Evolutionary conservation across 2,329 filamentous ascomycete species (phyloP).

Genomic region (Fonsecaea erecta): DNA sequence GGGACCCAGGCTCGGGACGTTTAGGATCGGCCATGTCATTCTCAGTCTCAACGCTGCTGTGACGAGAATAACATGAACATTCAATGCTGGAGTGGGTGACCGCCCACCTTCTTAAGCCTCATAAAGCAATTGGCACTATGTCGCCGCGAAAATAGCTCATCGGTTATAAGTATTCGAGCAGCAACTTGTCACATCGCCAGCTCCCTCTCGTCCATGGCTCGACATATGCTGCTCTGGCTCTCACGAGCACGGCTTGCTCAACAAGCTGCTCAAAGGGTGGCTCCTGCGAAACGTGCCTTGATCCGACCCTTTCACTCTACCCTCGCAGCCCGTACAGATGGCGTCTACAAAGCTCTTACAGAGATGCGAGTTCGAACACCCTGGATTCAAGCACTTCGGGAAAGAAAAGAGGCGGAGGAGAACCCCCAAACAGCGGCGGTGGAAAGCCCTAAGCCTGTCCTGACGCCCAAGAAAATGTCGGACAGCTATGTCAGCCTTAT

Average conservation of each 20-base stretch:
- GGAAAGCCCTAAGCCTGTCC: conserved; percentile 55
- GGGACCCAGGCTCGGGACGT: neutral
- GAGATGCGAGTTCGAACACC: conserved; percentile 67
- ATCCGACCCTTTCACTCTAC: conserved; percentile 26
- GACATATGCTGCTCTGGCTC: conserved; percentile 6
- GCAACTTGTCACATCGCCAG: neutral
- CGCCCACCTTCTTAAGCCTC: neutral
- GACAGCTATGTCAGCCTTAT: conserved; percentile 73
- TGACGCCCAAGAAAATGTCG: conserved; percentile 70
- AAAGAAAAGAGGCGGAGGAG: conserved; percentile 53
- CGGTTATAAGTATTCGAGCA: neutral
- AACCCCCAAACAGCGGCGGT: conserved; percentile 33
- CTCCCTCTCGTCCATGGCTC: conserved; percentile 12
- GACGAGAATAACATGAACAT: neutral
- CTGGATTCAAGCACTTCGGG: conserved; percentile 68
- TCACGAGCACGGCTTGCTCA: conserved; percentile 2
- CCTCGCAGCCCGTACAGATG: conserved; percentile 52
- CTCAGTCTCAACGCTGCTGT: neutral
- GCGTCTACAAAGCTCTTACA: conserved; percentile 64
- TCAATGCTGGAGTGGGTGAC: neutral
- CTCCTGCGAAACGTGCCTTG: neutral
- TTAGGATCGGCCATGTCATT: neutral
- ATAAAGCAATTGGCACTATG: neutral
- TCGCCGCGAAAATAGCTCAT: neutral
- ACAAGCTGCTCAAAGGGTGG: neutral